A percentile compares a stretch with the other conserved stretches of the same genome.
Conservation (phyloP, 2,329 filamentous ascomycete species). For the Pseudopyricularia cyperi region DNA sequence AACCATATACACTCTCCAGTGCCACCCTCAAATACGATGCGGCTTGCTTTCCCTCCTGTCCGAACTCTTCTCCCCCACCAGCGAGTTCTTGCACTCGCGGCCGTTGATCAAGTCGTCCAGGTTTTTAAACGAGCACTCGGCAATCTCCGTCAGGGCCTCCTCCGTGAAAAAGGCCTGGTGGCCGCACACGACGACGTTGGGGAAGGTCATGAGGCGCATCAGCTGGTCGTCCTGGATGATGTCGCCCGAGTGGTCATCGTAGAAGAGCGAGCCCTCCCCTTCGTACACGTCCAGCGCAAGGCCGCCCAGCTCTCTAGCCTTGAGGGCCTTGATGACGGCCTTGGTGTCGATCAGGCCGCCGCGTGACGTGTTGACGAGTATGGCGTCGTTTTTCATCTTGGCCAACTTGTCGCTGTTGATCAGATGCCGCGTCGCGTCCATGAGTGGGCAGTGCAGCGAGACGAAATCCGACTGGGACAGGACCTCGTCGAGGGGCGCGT, state of each 20-base stretch:
- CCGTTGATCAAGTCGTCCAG: constrained; percentile 28
- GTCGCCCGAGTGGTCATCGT: constrained; percentile 49
- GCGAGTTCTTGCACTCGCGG: constrained; percentile 22
- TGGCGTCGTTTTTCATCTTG: constrained; percentile 43
- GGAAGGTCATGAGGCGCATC: constrained; percentile 55
- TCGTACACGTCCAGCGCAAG: constrained; percentile 59
- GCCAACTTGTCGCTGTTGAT: constrained; percentile 40
- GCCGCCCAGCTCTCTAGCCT: constrained; percentile 44
- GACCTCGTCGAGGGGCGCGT: constrained; percentile 39
- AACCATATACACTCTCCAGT: too few species aligned
- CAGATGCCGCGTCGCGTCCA: constrained; percentile 43
- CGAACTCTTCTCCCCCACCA: constrained; percentile 14
- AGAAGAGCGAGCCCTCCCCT: constrained; percentile 49
- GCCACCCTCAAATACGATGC: constrained; percentile 16
- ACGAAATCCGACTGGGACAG: constrained; percentile 46
- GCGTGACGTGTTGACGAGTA: constrained; percentile 57
- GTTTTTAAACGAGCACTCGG: constrained; percentile 45
- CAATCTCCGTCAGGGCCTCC: constrained; percentile 52
- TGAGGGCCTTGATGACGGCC: constrained; percentile 47
- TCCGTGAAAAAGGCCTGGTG: constrained; percentile 60
- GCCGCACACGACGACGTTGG: constrained; percentile 52
- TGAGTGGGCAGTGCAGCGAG: constrained; percentile 54
- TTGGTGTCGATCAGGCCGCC: constrained; percentile 50
- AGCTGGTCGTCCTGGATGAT: constrained; percentile 55
- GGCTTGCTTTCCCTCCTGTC: constrained; percentile 16